A percentile compares a stretch with the other conserved stretches of the same genome.
phyloP scores from a whole-genome alignment of 768 basidiomycete genomes.

The Xerocomus spinulosus region DNA sequence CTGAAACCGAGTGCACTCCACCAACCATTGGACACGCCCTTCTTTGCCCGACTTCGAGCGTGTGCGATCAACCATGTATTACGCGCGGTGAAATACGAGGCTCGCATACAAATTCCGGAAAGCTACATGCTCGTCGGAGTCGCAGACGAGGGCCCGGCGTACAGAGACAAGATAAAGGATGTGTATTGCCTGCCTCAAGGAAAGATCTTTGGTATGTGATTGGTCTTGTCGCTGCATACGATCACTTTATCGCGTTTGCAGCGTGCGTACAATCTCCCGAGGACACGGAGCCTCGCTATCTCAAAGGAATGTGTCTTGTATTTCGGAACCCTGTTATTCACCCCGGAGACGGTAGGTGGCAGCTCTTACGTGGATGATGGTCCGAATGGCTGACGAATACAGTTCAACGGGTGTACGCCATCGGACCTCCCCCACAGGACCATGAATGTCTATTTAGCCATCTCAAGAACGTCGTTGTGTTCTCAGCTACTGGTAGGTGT shows the following conservation, averaged over 20 bases:
- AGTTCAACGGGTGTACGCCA: constrained; percentile 70
- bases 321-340: constrained; percentile 73
- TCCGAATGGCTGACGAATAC: constrained; percentile 3
- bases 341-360: constrained; percentile 64
- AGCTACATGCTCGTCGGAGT: constrained; percentile 74
- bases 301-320: constrained; percentile 59
- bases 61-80: constrained; percentile 62
- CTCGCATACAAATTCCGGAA: constrained; percentile 65
- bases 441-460: constrained; percentile 53
- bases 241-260: constrained; percentile 21
- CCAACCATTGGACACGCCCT: constrained; percentile 47
- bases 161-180: constrained; percentile 46
- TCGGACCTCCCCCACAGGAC: constrained; percentile 61
- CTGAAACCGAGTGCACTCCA: constrained; percentile 35
- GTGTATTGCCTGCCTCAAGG: constrained; percentile 51
- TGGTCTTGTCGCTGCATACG: neutral
- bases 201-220: constrained; percentile 59
- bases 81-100: constrained; percentile 69
- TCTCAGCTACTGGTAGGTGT: constrained; percentile 54
- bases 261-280: constrained; percentile 56
- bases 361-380: neutral
- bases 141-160: constrained; percentile 76
- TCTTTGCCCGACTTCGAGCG: constrained; percentile 53
- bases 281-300: constrained; percentile 47
- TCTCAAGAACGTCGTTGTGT: constrained; percentile 68